A percentile compares a stretch with the other conserved stretches of the same genome.
phyloP scores from a whole-genome alignment of 2,329 filamentous ascomycete genomes.

The Pestalotiopsis sp. region DNA sequence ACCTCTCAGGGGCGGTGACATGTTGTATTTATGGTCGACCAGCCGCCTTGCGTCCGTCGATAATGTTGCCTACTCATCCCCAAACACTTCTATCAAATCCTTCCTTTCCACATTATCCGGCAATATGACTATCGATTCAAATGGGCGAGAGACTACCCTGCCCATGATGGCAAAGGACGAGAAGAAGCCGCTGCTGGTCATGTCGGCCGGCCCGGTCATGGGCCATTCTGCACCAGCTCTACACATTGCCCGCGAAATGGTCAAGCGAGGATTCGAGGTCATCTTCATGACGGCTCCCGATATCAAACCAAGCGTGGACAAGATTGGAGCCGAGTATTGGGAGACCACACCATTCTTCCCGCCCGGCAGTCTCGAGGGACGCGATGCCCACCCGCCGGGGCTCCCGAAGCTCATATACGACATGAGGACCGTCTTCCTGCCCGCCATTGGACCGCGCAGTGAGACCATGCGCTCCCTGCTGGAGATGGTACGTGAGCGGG shows the following conservation, averaged over 20 bases:
- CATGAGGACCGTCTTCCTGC: neutral
- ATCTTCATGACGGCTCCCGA: slow-evolving; percentile 21
- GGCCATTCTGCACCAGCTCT: slow-evolving; percentile 24
- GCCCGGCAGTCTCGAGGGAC: neutral
- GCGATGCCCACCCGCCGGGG: neutral
- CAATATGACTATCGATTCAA: slow-evolving; percentile 2
- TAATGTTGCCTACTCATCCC: too few relatives aligned
- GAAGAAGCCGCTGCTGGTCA: slow-evolving; percentile 20
- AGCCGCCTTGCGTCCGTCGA: too few relatives aligned
- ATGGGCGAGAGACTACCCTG: neutral
- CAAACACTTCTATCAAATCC: too few relatives aligned
- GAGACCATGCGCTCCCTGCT: slow-evolving; percentile 17
- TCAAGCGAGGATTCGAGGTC: slow-evolving; percentile 19
- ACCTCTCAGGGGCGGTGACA: too few relatives aligned
- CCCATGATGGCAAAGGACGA: slow-evolving; percentile 3
- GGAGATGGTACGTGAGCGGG: slow-evolving; percentile 22
- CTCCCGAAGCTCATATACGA: slow-evolving; percentile 1
- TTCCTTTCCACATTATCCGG: too few relatives aligned
- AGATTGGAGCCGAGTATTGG: slow-evolving; percentile 26
- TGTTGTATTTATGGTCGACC: too few relatives aligned
- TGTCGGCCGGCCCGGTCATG: slow-evolving; percentile 20
- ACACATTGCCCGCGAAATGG: slow-evolving; percentile 30
- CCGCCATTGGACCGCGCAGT: neutral
- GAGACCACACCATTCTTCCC: slow-evolving; percentile 14
- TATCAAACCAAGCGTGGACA: slow-evolving; percentile 21